phyloP scores from a whole-genome alignment of 768 basidiomycete species.

The Guyanaporus albipodus region DNA sequence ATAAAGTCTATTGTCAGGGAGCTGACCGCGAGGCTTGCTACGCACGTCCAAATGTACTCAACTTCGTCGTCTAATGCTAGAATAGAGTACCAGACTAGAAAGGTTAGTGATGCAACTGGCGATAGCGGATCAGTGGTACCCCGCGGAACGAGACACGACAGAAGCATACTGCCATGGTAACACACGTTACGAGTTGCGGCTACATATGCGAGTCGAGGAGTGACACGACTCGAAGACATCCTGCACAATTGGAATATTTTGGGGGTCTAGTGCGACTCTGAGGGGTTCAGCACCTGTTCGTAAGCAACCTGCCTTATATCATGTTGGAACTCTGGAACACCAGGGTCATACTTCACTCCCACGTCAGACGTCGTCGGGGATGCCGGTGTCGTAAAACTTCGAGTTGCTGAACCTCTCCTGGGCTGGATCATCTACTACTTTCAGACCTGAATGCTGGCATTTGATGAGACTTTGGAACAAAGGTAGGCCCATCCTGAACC shows the following conservation, averaged over 20 bases:
- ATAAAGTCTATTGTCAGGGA: not conserved
- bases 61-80: constrained; percentile 16
- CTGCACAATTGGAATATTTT: too few species aligned
- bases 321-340: not conserved
- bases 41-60: constrained; percentile 23
- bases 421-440: too few species aligned
- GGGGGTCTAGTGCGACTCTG: too few species aligned
- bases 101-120: constrained; percentile 9
- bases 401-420: too few species aligned
- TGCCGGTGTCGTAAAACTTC: too few species aligned
- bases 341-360: too few species aligned
- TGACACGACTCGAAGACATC: not conserved
- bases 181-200: constrained; percentile 5
- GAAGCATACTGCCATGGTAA: constrained; percentile 8
- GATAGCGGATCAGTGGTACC: constrained; percentile 3
- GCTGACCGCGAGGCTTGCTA: not conserved
- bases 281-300: not conserved
- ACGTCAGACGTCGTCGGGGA: too few species aligned
- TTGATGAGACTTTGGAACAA: too few species aligned
- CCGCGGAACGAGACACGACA: not conserved
- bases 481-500: too few species aligned
- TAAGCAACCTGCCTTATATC: too few species aligned
- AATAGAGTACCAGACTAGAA: constrained; percentile 14
- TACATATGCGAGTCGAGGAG: not conserved
- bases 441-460: too few species aligned